phyloP scores from a whole-genome alignment of 345 rosid genomes.

The Mercurialis annua region DNA sequence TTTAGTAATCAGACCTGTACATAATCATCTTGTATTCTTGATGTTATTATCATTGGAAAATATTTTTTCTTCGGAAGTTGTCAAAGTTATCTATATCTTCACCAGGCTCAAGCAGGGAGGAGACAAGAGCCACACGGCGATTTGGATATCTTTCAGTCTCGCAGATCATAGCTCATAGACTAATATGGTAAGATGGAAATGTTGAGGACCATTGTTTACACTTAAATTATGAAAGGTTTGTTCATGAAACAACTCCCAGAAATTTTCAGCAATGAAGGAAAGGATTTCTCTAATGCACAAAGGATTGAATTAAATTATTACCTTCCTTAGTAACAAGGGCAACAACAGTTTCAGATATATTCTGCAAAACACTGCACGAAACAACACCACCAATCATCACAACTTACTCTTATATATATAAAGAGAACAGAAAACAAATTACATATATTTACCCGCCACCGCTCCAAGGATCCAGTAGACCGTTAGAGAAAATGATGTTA shows the following conservation, averaged over 20 bases:
- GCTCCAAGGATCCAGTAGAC: constrained; percentile 96
- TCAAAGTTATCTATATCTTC: neutral
- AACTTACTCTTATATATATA: neutral
- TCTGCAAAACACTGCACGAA: constrained; percentile 67
- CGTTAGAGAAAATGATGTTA: constrained; percentile 92
- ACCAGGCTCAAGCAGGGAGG: neutral
- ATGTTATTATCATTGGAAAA: too few species aligned
- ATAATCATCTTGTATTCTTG: too few species aligned
- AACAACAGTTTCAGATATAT: constrained; percentile 65
- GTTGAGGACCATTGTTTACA: neutral
- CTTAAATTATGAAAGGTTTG: neutral
- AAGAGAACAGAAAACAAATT: constrained; percentile 1
- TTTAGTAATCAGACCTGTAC: too few species aligned
- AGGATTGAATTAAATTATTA: constrained; percentile 27
- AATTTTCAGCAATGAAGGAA: neutral
- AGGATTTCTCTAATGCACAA: neutral
- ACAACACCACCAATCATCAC: constrained; percentile 23
- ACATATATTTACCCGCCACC: constrained; percentile 68
- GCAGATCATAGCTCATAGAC: neutral
- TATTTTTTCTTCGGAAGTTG: too few species aligned
- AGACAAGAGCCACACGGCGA: neutral
- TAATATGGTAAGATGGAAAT: neutral
- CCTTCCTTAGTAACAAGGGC: constrained; percentile 92
- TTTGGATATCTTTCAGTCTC: neutral
- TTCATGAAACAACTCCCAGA: constrained; percentile 2